Conservation (phyloP, 2,329 filamentous ascomycete genomes). For the Microsporum audouinii region DNA sequence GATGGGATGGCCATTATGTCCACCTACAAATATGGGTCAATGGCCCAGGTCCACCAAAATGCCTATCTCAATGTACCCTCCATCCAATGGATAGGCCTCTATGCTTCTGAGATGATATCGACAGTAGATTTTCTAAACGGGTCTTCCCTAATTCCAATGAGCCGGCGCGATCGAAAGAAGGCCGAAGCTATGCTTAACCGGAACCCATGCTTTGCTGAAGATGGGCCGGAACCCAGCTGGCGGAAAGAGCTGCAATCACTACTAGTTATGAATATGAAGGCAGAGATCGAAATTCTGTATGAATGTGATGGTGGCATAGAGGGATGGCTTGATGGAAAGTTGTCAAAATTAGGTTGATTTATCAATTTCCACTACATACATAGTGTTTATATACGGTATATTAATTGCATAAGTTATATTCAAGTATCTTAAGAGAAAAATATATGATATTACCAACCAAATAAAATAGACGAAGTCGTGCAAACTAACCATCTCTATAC, state of each 20-base stretch:
- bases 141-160: slow-evolving; percentile 36
- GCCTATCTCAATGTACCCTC: slow-evolving; percentile 35
- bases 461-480: neutral
- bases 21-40: slow-evolving; percentile 52
- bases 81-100: slow-evolving; percentile 50
- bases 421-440: neutral
- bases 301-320: slow-evolving; percentile 33
- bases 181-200: slow-evolving; percentile 43
- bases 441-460: neutral
- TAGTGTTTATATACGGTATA: neutral
- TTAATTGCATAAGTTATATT: neutral
- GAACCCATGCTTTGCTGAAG: slow-evolving; percentile 32
- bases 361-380: neutral
- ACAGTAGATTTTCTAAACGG: slow-evolving; percentile 17
- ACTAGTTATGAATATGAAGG: slow-evolving; percentile 52
- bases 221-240: slow-evolving; percentile 36
- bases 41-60: slow-evolving; percentile 44
- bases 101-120: slow-evolving; percentile 28
- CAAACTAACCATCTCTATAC: neutral
- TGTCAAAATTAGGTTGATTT: neutral
- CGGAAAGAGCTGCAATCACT: slow-evolving; percentile 47
- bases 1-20: slow-evolving; percentile 53
- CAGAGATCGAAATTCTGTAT: slow-evolving; percentile 48
- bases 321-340: slow-evolving; percentile 31
- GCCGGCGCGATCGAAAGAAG: slow-evolving; percentile 44